These are phyloP conservation scores for Dioscorea dumetorum DNA, from an alignment of 106 monocot genomes.

Conservation along the genomic window DNA sequence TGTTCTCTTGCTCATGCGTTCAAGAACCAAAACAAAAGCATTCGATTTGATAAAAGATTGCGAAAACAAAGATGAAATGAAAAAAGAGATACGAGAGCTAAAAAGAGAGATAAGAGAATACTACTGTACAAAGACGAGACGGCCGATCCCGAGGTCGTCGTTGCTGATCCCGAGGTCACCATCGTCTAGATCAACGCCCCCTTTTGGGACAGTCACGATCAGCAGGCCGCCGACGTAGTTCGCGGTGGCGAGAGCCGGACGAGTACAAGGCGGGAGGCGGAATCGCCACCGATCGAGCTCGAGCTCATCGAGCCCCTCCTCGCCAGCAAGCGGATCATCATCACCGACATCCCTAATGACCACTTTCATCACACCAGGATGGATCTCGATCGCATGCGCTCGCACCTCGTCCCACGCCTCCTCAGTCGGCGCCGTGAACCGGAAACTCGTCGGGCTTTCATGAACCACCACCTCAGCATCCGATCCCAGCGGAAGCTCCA, in stretches of 20 bases:
- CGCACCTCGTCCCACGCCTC: slow-evolving; percentile 16
- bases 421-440: slow-evolving; percentile 22
- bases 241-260: slow-evolving; percentile 35
- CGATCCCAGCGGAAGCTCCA: slow-evolving; percentile 55
- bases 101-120: background rate
- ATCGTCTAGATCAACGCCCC: slow-evolving; percentile 7
- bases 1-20: no score
- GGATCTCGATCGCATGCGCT: slow-evolving; percentile 32
- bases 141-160: background rate
- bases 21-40: no score
- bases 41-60: no score
- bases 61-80: no score
- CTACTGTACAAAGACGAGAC: slow-evolving; percentile 21
- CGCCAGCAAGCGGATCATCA: background rate
- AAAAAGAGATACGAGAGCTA: no score
- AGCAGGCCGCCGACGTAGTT: slow-evolving; percentile 33
- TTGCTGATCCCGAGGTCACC: background rate
- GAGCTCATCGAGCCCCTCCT: slow-evolving; percentile 12
- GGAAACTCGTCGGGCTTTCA: slow-evolving; percentile 27
- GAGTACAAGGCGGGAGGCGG: slow-evolving; percentile 33
- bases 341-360: slow-evolving; percentile 19
- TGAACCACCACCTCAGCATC: slow-evolving; percentile 40
- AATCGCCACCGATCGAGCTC: slow-evolving; percentile 62
- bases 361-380: slow-evolving; percentile 53
- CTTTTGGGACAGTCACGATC: slow-evolving; percentile 57